A percentile compares a stretch with the other conserved stretches of the same genome.
Evolutionary conservation across 495 filamentous ascomycete genomes (phyloP).

Genomic region (Bathelium albidoporum): DNA sequence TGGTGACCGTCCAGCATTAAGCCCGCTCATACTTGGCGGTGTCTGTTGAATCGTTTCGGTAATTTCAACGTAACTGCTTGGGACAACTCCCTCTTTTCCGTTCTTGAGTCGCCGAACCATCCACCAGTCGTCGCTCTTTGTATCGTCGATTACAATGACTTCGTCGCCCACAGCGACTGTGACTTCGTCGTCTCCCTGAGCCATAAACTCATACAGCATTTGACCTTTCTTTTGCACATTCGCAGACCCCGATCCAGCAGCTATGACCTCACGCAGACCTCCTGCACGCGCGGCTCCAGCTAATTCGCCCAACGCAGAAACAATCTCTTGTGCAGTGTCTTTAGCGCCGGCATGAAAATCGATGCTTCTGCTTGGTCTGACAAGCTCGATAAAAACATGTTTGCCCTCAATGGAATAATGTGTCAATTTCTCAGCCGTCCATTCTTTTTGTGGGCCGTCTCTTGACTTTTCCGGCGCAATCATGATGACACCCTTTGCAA

Average conservation of each 20-base stretch:
- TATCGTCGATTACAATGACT: conserved; percentile 80
- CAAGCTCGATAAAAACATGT: conserved; percentile 90
- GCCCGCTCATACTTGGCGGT: conserved; percentile 38
- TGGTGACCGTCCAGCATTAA: conserved; percentile 58
- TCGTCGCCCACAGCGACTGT: conserved; percentile 85
- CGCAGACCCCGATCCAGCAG: conserved; percentile 55
- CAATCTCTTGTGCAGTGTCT: conserved; percentile 90
- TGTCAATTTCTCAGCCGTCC: conserved; percentile 84
- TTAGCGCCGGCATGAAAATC: conserved; percentile 97
- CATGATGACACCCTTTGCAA: conserved; percentile 76
- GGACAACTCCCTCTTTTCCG: conserved; percentile 94
- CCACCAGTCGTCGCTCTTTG: conserved; percentile 96
- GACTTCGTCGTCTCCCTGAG: conserved; percentile 93
- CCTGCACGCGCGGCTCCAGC: conserved; percentile 73
- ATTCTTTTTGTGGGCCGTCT: conserved; percentile 79
- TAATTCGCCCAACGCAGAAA: conserved; percentile 76
- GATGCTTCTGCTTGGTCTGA: conserved; percentile 80
- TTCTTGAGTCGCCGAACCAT: conserved; percentile 83
- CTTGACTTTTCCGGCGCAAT: conserved; percentile 73
- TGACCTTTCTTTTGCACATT: conserved; percentile 67
- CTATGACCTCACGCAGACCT: conserved; percentile 77
- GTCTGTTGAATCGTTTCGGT: conserved; percentile 47
- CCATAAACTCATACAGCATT: conserved; percentile 90
- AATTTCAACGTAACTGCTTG: conserved; percentile 89
- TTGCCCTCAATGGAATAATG: conserved; percentile 97